A percentile compares a stretch with the other conserved stretches of the same genome.
Evolutionary conservation across 805 yeast genomes (phyloP).

Genomic region (Saturnispora sekii): DNA sequence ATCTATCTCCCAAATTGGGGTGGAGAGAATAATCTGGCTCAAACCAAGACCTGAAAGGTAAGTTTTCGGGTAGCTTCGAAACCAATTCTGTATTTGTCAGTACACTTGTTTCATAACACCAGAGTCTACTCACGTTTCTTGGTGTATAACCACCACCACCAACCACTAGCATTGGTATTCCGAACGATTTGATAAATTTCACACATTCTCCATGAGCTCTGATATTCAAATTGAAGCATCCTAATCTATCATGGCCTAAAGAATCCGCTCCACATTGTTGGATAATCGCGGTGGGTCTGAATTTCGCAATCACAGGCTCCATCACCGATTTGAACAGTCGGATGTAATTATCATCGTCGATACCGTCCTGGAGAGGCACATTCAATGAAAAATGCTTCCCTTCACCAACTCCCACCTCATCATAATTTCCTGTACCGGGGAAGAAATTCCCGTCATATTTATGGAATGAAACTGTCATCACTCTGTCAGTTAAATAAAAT

Average conservation of each 20-base stretch:
- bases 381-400: slow-evolving; percentile 85
- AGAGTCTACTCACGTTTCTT: slow-evolving; percentile 83
- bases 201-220: slow-evolving; percentile 96
- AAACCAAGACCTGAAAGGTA: slow-evolving; percentile 76
- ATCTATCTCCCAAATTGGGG: slow-evolving; percentile 67
- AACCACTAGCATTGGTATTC: slow-evolving; percentile 78
- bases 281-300: slow-evolving; percentile 88
- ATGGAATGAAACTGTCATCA: slow-evolving; percentile 94
- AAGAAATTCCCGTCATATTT: slow-evolving; percentile 89
- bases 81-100: slow-evolving; percentile 72
- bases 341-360: slow-evolving; percentile 82
- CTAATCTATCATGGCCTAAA: slow-evolving; percentile 83
- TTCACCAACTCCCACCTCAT: slow-evolving; percentile 80
- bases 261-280: slow-evolving; percentile 98
- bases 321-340: slow-evolving; percentile 72
- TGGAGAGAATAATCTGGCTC: slow-evolving; percentile 88
- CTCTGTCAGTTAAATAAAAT: slow-evolving; percentile 87
- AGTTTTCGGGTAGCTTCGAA: slow-evolving; percentile 57
- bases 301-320: slow-evolving; percentile 83
- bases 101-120: slow-evolving; percentile 95
- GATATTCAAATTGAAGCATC: slow-evolving; percentile 88
- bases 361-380: slow-evolving; percentile 91
- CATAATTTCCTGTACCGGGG: slow-evolving; percentile 93
- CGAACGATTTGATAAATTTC: slow-evolving; percentile 77
- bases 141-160: slow-evolving; percentile 99